phyloP scores from a whole-genome alignment of 179 eudicot genomes.

The Spergularia azorica region DNA sequence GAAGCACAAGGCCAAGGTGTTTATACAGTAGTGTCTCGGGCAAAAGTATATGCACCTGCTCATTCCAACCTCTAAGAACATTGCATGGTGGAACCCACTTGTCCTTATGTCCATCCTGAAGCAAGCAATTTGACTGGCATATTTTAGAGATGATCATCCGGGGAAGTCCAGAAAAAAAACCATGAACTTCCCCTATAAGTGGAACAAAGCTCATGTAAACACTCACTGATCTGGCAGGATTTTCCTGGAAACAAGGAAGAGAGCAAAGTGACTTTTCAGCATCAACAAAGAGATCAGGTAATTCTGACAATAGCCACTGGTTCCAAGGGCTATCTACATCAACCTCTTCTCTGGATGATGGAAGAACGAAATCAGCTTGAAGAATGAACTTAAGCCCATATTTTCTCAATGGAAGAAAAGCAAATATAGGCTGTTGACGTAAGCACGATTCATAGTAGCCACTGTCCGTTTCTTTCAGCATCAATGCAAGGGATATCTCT shows the following conservation, averaged over 20 bases:
- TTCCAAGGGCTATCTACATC: conserved; percentile 91
- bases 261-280: conserved; percentile 69
- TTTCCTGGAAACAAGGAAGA: conserved; percentile 65
- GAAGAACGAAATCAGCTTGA: conserved; percentile 92
- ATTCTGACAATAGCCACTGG: conserved; percentile 79
- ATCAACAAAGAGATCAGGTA: conserved; percentile 61
- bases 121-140: conserved; percentile 74
- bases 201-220: conserved; percentile 94
- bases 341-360: conserved; percentile 93
- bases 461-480: conserved; percentile 54
- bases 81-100: conserved; percentile 96
- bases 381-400: conserved; percentile 87
- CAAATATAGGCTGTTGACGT: conserved; percentile 84
- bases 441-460: conserved; percentile 56
- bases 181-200: conserved; percentile 88
- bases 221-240: conserved; percentile 73
- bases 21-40: conserved; percentile 61
- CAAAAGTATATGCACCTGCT: conserved; percentile 57
- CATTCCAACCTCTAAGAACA: conserved; percentile 78
- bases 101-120: conserved; percentile 59
- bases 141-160: conserved; percentile 77
- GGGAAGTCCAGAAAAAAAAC: conserved; percentile 85
- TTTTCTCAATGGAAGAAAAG: conserved; percentile 80
- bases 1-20: conserved; percentile 76
- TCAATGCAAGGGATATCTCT: conserved; percentile 76